Conservation (phyloP, 2,329 filamentous ascomycete species). For the Venturia pyrina region DNA sequence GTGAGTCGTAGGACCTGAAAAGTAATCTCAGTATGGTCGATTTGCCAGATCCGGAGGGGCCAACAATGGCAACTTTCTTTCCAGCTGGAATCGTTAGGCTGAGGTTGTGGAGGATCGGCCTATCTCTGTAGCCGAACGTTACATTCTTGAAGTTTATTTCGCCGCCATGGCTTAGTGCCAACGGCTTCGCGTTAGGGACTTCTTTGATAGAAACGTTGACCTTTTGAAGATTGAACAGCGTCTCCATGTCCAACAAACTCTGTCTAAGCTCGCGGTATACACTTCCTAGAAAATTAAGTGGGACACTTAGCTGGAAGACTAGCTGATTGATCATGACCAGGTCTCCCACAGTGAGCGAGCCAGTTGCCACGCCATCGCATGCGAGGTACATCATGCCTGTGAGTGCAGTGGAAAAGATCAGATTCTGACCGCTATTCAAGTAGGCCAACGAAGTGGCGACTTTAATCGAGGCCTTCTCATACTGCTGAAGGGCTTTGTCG, state of each 20-base stretch:
- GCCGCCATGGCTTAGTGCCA: conserved; percentile 65
- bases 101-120: conserved; percentile 78
- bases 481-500: conserved; percentile 73
- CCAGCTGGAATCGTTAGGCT: conserved; percentile 86
- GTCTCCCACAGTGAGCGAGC: conserved; percentile 81
- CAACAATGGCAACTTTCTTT: conserved; percentile 91
- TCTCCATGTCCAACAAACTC: conserved; percentile 96
- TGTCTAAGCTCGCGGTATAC: conserved; percentile 94
- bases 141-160: conserved; percentile 94
- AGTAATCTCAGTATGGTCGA: conserved; percentile 83
- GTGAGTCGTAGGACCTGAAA: conserved; percentile 89
- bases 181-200: conserved; percentile 58
- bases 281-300: conserved; percentile 94
- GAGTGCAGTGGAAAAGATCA: conserved; percentile 90
- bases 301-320: conserved; percentile 94
- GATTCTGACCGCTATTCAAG: conserved; percentile 88
- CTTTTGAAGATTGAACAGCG: conserved; percentile 92
- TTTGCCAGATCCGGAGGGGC: conserved; percentile 91
- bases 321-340: conserved; percentile 98
- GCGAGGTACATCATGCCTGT: conserved; percentile 98
- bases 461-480: conserved; percentile 93
- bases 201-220: conserved; percentile 86
- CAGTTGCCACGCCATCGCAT: conserved; percentile 74
- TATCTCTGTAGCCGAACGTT: conserved; percentile 84
- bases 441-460: conserved; percentile 88